Percentiles rank a stretch among this genome's conserved stretches.
Evolutionary conservation across 148 eudicot species (phyloP).

Genomic region (Rhododendron williamsianum): DNA sequence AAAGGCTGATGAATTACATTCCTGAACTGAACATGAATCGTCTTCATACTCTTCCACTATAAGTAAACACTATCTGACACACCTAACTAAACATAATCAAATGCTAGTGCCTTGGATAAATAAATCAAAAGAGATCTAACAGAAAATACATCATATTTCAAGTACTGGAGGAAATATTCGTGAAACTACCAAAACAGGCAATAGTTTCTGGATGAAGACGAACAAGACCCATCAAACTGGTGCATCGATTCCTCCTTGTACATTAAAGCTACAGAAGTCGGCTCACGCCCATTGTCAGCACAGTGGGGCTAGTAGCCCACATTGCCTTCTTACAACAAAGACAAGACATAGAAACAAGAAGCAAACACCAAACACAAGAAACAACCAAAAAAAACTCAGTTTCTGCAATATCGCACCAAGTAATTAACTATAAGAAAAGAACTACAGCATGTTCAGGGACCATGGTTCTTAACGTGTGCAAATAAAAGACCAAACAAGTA

Average conservation of each 20-base stretch:
- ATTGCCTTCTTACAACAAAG: constrained; percentile 89
- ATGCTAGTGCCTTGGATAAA: constrained; percentile 15
- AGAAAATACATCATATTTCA: constrained; percentile 41
- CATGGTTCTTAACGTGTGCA: constrained; percentile 24
- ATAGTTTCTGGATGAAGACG: constrained; percentile 69
- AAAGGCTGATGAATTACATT: constrained; percentile 22
- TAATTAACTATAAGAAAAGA: constrained; percentile 32
- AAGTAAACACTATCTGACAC: not conserved
- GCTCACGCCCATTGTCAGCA: constrained; percentile 99
- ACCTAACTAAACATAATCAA: not conserved
- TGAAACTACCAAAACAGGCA: constrained; percentile 63
- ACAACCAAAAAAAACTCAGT: constrained; percentile 85
- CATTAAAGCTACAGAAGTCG: constrained; percentile 86
- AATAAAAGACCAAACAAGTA: constrained; percentile 44
- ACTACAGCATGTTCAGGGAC: constrained; percentile 30
- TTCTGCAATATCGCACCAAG: constrained; percentile 46
- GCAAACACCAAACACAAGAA: constrained; percentile 94
- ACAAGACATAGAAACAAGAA: constrained; percentile 90
- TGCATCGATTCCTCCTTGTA: constrained; percentile 76
- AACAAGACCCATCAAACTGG: constrained; percentile 87
- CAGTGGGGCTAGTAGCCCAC: constrained; percentile 96
- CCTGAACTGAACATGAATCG: not conserved
- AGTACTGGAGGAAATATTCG: constrained; percentile 40
- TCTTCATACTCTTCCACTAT: not conserved
- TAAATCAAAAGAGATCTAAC: constrained; percentile 21